Base-by-base conservation (phyloP, 306 rosid genomes). In the Glycine latifolia region DNA sequence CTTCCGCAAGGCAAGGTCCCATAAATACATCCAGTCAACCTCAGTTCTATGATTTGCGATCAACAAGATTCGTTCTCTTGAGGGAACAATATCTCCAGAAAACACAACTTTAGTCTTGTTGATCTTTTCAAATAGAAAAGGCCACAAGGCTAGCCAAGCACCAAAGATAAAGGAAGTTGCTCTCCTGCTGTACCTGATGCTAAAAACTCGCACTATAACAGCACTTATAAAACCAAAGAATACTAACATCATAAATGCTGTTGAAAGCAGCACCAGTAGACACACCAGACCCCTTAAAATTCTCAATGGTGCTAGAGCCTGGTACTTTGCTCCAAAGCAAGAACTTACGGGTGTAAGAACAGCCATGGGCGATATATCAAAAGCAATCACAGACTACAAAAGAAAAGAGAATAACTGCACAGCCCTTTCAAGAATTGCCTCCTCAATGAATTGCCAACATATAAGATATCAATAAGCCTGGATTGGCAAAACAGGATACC, bases 11-110 rank as follows among this genome's bases (percentile, higher is more conserved):
- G 97, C 97, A 83, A 92, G 80, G 88, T 92, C 94, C 97, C 97
- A 92, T 83, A 91, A 79, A 74, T 92, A 92, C 97, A 92, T 92
- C 97, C 97, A 92, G 62, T 92, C 97, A 8, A 92, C 95, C 83
- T 92, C 97, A 14, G 97, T 92, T 85, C 97, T 86, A 77, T 92
- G 97, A 82, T 92, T 92, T 16, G 97, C 91, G 2, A 92, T 88
- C 75, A 92, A 86, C 81, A 92, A 79, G 79, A 87, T 73, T 26
- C 92, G 87, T 79, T 92, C 92, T 75, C 81, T 85, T 1, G 86
- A 55, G n/a, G 91, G 89, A 81, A 88, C 87, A 43, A 79, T 85
- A 75, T 86, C 94, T 79, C 97, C 95, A 37, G 94, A 91, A 86
- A 91, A 88, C 41, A 87, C 79, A 49, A 92, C 94, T 81, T 83